Conservation (phyloP, 306 rosid genomes). For the Quercus bicolor region DNA sequence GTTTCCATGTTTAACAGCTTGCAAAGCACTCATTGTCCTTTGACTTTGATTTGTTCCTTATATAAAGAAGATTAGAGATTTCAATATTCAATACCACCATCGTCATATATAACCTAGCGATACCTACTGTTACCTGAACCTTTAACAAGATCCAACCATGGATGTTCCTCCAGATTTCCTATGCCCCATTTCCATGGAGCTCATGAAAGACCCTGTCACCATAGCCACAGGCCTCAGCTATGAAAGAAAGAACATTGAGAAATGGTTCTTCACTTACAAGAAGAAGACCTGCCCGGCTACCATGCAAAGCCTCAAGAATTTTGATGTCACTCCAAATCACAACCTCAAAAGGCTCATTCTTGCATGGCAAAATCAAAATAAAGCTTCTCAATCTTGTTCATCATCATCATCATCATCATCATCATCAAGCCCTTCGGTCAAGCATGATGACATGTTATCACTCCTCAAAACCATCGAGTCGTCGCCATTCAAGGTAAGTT, state of each 20-base stretch:
- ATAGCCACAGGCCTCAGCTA: slow-evolving; percentile 50
- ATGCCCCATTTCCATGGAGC: slow-evolving; percentile 56
- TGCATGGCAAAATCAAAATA: slow-evolving; percentile 29
- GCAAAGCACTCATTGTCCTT: slow-evolving; percentile 14
- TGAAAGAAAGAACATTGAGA: slow-evolving; percentile 47
- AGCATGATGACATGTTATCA: slow-evolving; percentile 22
- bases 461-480: slow-evolving; percentile 36
- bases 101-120: background rate
- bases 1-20: slow-evolving; percentile 19
- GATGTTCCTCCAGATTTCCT: slow-evolving; percentile 39
- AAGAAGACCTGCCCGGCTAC: slow-evolving; percentile 58
- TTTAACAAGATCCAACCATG: slow-evolving; percentile 19
- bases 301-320: slow-evolving; percentile 31
- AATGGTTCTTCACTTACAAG: slow-evolving; percentile 51
- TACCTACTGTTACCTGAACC: too few relatives aligned
- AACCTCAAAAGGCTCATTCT: slow-evolving; percentile 51
- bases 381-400: background rate
- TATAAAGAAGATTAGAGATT: background rate
- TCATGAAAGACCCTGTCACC: slow-evolving; percentile 51
- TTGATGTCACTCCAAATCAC: slow-evolving; percentile 42
- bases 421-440: background rate
- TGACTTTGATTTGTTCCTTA: slow-evolving; percentile 36
- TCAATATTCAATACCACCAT: background rate
- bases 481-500: slow-evolving; percentile 51
- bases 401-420: slow-evolving; percentile 18